These are phyloP conservation scores for Kodamaea sagamina DNA, from an alignment of 805 yeast genomes.

Conservation along the genomic window DNA sequence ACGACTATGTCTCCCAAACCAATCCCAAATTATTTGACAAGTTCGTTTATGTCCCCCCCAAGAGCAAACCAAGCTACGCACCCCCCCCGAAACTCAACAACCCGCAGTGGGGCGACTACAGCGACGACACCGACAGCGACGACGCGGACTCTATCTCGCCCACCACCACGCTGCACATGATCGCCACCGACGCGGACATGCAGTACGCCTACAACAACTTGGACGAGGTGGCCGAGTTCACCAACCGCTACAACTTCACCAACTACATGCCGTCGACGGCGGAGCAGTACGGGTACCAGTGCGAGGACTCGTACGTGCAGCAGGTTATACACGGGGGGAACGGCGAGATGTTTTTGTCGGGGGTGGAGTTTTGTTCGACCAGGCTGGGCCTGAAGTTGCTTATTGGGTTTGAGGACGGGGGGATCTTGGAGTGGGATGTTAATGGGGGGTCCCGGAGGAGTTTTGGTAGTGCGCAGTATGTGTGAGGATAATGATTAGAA, in stretches of 20 bases:
- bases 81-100: conserved; percentile 24
- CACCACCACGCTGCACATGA: conserved; percentile 1
- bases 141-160: conserved; percentile 12
- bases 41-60: conserved; percentile 33
- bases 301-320: conserved; percentile 32
- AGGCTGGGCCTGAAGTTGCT: conserved; percentile 27
- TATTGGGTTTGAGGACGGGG: conserved; percentile 54
- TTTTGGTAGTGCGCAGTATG: conserved; percentile 54
- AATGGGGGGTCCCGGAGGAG: conserved; percentile 65
- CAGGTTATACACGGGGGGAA: conserved; percentile 13
- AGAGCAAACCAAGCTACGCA: conserved; percentile 9
- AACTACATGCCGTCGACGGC: conserved; percentile 2
- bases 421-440: conserved; percentile 68
- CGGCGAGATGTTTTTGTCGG: conserved; percentile 47
- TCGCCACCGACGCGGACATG: conserved; percentile 11
- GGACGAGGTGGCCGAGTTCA: conserved; percentile 12
- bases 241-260: conserved; percentile 14
- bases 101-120: conserved; percentile 23
- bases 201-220: conserved; percentile 28
- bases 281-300: conserved; percentile 22
- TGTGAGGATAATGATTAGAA: no score
- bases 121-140: conserved; percentile 7
- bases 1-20: conserved; percentile 36
- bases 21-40: conserved; percentile 42
- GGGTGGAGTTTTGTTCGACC: conserved; percentile 30